Evolutionary conservation across 306 rosid species (phyloP), one percentile per base, ranked within the genome.

Genomic region (Neltuma alba): DNA sequence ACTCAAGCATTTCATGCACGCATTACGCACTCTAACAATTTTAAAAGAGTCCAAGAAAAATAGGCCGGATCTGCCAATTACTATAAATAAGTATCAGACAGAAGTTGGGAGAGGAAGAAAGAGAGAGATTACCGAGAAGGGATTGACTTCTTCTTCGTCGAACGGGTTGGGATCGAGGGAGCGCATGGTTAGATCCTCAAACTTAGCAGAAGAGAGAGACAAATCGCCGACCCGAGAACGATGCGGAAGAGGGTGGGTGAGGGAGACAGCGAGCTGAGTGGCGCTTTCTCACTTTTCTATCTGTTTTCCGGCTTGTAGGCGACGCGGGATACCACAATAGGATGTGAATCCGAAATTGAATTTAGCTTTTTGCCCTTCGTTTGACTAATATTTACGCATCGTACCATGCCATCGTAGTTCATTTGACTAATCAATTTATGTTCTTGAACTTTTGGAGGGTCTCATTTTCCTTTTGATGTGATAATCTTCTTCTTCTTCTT

Each of bases 131-230:
- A 95, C 99, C 97, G 98, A 95, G 38, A 92, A 95, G 0, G 99
- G 99, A 90, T 92, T 95, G 84, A 91, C 96, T 86, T 84, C 95
- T 76, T 89, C 95, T 82, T 95, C 97, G 0, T 95, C 99, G 40
- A 95, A 95, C 0, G 99, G 99, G 77, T 95, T 95, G 81, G 99
- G 98, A 78, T 95, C 98, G 81, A 85, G 90, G 85, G 87, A 88
- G 79, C 93, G 96, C 99, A 95, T 95, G 60, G 89, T 72, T 71
- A 84, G 92, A 86, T 86, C 93, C 92, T 87, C 9, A 83, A 86
- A 79, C 27, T 72, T 57, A 57, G 89, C 80, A 80, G 80, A 66
- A 61, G 65, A 85, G 50, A 76, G 75, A 68, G 37, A 75, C 80
- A 85, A 18, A 36, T 31, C 63, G 66, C 74, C 66, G 79, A 55